Evolutionary conservation across 2,329 filamentous ascomycete genomes (phyloP).

Genomic region (Trichoderma atrobrunneum): DNA sequence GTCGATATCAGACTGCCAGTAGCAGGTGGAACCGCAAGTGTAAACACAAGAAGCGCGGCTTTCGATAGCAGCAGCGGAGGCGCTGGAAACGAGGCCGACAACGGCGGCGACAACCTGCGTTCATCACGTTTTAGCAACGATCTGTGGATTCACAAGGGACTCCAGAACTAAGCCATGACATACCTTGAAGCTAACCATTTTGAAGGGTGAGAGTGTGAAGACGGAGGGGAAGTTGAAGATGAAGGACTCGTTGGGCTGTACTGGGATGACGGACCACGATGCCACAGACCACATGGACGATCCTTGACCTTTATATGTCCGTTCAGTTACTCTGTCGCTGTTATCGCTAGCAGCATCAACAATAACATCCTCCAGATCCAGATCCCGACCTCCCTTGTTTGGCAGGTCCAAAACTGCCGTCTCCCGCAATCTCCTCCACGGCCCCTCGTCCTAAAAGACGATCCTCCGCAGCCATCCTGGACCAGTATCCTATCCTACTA

Average conservation of each 20-base stretch:
- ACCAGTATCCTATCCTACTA: neutral
- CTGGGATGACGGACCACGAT: neutral
- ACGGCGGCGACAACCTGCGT: constrained; percentile 9
- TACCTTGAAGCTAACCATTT: constrained; percentile 19
- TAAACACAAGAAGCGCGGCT: constrained; percentile 10
- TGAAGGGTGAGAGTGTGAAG: neutral
- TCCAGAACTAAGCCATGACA: neutral
- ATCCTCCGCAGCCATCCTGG: neutral
- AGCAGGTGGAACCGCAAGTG: constrained; percentile 15
- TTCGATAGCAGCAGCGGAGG: constrained; percentile 11
- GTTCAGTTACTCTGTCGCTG: neutral
- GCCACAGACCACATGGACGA: neutral
- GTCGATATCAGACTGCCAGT: constrained; percentile 19
- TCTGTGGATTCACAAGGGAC: neutral
- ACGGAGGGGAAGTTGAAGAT: neutral
- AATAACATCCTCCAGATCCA: neutral
- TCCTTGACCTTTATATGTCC: neutral
- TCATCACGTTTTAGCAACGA: neutral
- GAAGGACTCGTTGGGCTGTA: neutral
- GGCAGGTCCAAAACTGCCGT: constrained; percentile 5
- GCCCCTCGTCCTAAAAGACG: neutral
- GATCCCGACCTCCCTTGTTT: constrained; percentile 3
- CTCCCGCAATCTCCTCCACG: neutral
- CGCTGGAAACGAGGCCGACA: constrained; percentile 12
- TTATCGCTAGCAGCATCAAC: neutral